Conservation (phyloP, 306 rosid species). For the Urtica urens region DNA sequence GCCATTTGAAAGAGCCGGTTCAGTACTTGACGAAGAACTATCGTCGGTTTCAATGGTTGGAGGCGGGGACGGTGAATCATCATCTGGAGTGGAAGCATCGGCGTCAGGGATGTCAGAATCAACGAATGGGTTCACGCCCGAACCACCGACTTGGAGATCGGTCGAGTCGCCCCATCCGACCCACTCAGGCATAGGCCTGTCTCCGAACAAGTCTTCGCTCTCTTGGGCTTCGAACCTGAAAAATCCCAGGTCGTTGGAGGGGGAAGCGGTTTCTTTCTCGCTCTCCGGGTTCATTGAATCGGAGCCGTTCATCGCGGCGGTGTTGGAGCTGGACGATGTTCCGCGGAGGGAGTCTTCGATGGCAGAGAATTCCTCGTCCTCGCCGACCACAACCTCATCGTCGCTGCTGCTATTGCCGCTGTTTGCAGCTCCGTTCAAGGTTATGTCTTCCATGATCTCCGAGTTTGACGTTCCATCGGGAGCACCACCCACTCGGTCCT, state of each 20-base stretch:
- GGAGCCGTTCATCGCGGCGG: slow-evolving; percentile 35
- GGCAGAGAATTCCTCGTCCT: slow-evolving; percentile 58
- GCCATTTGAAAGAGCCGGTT: slow-evolving; percentile 49
- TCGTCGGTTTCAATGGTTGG: too few relatives aligned
- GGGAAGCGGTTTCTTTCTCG: slow-evolving; percentile 35
- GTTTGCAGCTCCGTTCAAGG: slow-evolving; percentile 61
- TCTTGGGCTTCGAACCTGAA: slow-evolving; percentile 71
- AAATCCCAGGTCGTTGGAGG: slow-evolving; percentile 60
- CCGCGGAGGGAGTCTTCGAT: slow-evolving; percentile 40
- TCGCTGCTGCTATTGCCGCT: slow-evolving; percentile 79
- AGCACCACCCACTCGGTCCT: slow-evolving; percentile 53
- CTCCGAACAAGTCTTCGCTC: slow-evolving; percentile 55
- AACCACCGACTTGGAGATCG: slow-evolving; percentile 52
- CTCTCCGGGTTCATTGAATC: slow-evolving; percentile 33
- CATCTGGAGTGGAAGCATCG: slow-evolving; percentile 27
- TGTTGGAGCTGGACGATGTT: slow-evolving; percentile 42
- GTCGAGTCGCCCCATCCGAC: slow-evolving; percentile 79
- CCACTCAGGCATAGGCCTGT: slow-evolving; percentile 83
- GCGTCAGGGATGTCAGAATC: slow-evolving; percentile 40
- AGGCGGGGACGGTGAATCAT: slow-evolving; percentile 29
- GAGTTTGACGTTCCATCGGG: slow-evolving; percentile 49
- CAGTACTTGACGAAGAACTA: slow-evolving; percentile 34
- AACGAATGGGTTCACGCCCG: slow-evolving; percentile 70
- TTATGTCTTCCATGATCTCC: slow-evolving; percentile 82
- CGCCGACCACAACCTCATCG: slow-evolving; percentile 89